These are phyloP conservation scores for Chlorella sorokiniana DNA, from an alignment of 139 green algal genomes.

Conservation along the genomic window DNA sequence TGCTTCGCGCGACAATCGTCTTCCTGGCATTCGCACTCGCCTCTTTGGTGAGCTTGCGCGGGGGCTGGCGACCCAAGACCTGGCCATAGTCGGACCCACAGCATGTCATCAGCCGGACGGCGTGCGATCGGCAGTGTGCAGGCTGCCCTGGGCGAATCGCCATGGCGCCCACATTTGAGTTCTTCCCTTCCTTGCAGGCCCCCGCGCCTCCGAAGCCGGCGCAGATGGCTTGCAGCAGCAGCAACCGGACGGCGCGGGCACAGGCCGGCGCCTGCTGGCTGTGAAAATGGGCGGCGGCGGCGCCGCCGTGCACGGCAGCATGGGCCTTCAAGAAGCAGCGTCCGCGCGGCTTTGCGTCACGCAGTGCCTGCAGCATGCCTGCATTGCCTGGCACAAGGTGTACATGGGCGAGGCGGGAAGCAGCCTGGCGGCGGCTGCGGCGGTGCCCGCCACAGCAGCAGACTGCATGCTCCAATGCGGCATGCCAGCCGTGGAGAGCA, in stretches of 20 bases:
- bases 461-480: constrained; percentile 18
- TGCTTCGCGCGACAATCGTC: too few relatives aligned
- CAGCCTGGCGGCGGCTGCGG: not conserved
- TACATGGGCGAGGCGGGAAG: constrained; percentile 21
- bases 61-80: too few relatives aligned
- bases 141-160: too few relatives aligned
- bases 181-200: not conserved
- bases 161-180: not conserved
- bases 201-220: not conserved
- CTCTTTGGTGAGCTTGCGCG: too few relatives aligned
- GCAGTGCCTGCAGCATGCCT: constrained; percentile 30
- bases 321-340: not conserved
- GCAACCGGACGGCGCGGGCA: not conserved
- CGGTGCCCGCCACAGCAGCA: not conserved
- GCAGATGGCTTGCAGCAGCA: not conserved
- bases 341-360: not conserved
- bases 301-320: not conserved
- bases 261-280: not conserved
- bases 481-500: constrained; percentile 3
- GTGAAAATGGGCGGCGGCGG: not conserved
- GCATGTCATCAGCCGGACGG: too few relatives aligned
- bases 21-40: too few relatives aligned
- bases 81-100: too few relatives aligned
- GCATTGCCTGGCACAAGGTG: constrained; percentile 24
- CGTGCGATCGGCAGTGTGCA: too few relatives aligned